A percentile compares a stretch with the other conserved stretches of the same genome.
phyloP scores from a whole-genome alignment of 345 rosid species.

The Syzygium aromaticum region DNA sequence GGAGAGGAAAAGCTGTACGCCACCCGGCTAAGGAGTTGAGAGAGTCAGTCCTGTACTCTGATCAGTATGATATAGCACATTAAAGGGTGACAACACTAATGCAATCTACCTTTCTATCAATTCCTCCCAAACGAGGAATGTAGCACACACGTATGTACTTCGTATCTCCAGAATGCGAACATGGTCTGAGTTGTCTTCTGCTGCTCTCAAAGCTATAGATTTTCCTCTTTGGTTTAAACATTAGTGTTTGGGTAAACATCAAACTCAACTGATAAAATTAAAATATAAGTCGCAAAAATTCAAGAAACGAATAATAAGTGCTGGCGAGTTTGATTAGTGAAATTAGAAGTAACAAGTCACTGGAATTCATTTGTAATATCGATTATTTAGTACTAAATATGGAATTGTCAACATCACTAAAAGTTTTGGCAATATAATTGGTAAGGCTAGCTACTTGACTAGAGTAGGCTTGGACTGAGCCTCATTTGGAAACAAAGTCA shows the following conservation, averaged over 20 bases:
- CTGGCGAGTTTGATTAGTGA: not conserved
- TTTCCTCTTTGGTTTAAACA: not conserved
- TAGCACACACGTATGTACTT: not conserved
- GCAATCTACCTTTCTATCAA: not conserved
- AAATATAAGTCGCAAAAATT: not conserved
- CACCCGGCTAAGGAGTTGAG: no score
- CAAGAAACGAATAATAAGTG: not conserved
- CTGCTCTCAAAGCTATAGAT: not conserved
- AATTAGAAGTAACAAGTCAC: not conserved
- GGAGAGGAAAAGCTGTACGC: no score
- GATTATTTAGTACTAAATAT: not conserved
- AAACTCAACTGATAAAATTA: not conserved
- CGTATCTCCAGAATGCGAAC: not conserved
- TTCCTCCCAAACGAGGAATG: no score
- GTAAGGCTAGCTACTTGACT: not conserved
- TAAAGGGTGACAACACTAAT: not conserved
- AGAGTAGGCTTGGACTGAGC: not conserved
- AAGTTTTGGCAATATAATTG: not conserved
- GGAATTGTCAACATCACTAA: not conserved
- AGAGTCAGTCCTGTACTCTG: not conserved
- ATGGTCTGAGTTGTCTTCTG: not conserved
- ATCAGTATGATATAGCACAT: not conserved
- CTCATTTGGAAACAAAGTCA: not conserved
- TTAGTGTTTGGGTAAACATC: not conserved
- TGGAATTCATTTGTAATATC: not conserved